phyloP scores from a whole-genome alignment of 495 filamentous ascomycete genomes.

The Echria macrotheca region DNA sequence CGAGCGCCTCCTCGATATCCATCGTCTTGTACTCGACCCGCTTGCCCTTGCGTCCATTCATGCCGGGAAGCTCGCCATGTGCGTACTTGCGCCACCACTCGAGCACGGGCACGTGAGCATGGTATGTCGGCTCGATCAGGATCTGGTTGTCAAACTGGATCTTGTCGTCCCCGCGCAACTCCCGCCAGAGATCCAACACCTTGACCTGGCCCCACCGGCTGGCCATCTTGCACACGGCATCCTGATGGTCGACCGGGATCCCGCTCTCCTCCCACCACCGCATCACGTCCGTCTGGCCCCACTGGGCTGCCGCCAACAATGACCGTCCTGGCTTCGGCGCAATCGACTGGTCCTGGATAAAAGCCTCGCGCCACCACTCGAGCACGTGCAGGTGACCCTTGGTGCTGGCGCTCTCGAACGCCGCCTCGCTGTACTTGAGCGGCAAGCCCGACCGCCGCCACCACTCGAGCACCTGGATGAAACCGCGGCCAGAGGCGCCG shows the following conservation, averaged over 20 bases:
- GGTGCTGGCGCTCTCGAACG: constrained; percentile 77
- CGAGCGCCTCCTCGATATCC: constrained; percentile 89
- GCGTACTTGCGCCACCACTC: constrained; percentile 87
- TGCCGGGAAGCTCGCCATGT: constrained; percentile 44
- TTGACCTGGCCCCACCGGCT: constrained; percentile 80
- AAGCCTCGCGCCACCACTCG: constrained; percentile 81
- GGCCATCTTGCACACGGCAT: constrained; percentile 75
- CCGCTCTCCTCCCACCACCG: constrained; percentile 79
- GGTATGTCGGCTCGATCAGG: constrained; percentile 79
- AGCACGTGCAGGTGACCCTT: constrained; percentile 79
- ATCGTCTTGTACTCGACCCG: constrained; percentile 89
- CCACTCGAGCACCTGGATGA: constrained; percentile 83
- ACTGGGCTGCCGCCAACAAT: constrained; percentile 73
- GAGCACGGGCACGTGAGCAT: constrained; percentile 74
- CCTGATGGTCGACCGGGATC: constrained; percentile 66
- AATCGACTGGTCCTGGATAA: constrained; percentile 35
- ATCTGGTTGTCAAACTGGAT: constrained; percentile 87
- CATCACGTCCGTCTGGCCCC: constrained; percentile 62
- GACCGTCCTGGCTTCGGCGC: constrained; percentile 71
- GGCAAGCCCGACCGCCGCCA: constrained; percentile 77
- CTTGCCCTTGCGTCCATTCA: constrained; percentile 36
- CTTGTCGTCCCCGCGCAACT: constrained; percentile 68
- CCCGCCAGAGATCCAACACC: constrained; percentile 76
- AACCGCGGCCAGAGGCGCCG: constrained; percentile 75
- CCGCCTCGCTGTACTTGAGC: constrained; percentile 76